Base-by-base conservation (phyloP, 225 moss, liverwort and hornwort species). In the Ulota crispa region DNA sequence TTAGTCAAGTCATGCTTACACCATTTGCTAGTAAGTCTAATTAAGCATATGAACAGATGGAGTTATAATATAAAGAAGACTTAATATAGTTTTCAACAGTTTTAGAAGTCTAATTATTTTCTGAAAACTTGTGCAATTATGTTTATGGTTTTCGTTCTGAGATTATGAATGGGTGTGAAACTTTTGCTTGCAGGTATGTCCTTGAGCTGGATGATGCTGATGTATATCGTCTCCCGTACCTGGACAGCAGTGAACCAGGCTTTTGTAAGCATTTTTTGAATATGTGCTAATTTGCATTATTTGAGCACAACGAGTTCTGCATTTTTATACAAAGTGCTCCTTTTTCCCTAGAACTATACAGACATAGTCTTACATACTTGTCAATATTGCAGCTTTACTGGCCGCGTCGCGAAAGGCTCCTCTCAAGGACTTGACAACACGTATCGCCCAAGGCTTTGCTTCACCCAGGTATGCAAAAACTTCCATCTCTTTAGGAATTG, bases 161-260 rank as follows among this genome's bases (percentile, higher is more conserved):
- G 77, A 43, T 54, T 84, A 50, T 83, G 43, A 71, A 36, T 39
- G 27, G 70, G 73, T 79, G 53, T 43, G 37, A 8, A 12, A 74
- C 3, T 34, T 67, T 20, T 83, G 4, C 16, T 19, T 78, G 65
- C 87, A 96, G 96, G 23, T 94, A 96, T 85, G 96, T 96, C 37
- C 88, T 99, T 64, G 94, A 96, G 82, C 72, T 94, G 26, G 92
- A 99, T 77, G 96, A 99, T 50, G 99, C 99, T 53, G 99, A 99
- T 87, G 99, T 99, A 3, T 99, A 99, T 88, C 93, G 99, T 64
- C 92, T 99, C 53, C 99, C 96, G 5, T 99, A 96, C 78, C 80
- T 99, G 66, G 94, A 96, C 78, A 99, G 96, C 89, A 99, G 99
- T 74, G 96, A 95, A 76, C 91, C 99, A 11, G 99, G 99, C 80